Conservation (phyloP, 139 green algal genomes). For the Chlorella vulgaris region DNA sequence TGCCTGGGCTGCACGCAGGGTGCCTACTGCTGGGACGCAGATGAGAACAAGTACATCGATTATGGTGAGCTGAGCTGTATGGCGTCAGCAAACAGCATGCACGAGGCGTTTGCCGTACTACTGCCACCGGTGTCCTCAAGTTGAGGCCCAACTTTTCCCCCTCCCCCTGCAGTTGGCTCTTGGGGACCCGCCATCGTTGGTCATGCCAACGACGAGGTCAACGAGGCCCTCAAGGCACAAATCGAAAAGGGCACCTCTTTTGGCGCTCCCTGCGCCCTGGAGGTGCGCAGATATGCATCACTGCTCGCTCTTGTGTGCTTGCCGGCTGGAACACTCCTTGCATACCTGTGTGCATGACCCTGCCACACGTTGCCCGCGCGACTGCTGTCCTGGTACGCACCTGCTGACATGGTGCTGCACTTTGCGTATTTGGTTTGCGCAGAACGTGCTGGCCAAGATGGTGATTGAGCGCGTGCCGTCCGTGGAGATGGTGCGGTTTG, state of each 20-base stretch:
- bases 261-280: slow-evolving; percentile 94
- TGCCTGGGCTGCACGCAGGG: slow-evolving; percentile 48
- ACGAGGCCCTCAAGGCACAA: slow-evolving; percentile 84
- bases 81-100: background rate
- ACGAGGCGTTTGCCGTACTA: background rate
- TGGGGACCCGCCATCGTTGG: slow-evolving; percentile 98
- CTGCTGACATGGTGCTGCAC: background rate
- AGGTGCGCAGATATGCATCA: slow-evolving; percentile 62
- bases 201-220: slow-evolving; percentile 95
- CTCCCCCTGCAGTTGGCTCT: slow-evolving; percentile 70
- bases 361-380: too few relatives aligned
- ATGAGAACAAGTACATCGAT: slow-evolving; percentile 94
- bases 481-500: slow-evolving; percentile 99
- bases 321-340: background rate
- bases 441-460: slow-evolving; percentile 96
- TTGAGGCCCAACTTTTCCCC: background rate
- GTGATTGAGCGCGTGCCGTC: slow-evolving; percentile 97
- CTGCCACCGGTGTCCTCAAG: background rate
- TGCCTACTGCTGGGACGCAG: slow-evolving; percentile 90
- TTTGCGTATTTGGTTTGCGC: background rate
- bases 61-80: slow-evolving; percentile 58
- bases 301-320: background rate
- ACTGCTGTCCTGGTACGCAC: too few relatives aligned
- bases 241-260: slow-evolving; percentile 98
- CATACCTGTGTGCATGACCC: background rate